Evolutionary conservation across 1,284 basidiomycete genomes (phyloP), one percentile per base, ranked within the genome.

Genomic region (Rhodotorula mucilaginosa): DNA sequence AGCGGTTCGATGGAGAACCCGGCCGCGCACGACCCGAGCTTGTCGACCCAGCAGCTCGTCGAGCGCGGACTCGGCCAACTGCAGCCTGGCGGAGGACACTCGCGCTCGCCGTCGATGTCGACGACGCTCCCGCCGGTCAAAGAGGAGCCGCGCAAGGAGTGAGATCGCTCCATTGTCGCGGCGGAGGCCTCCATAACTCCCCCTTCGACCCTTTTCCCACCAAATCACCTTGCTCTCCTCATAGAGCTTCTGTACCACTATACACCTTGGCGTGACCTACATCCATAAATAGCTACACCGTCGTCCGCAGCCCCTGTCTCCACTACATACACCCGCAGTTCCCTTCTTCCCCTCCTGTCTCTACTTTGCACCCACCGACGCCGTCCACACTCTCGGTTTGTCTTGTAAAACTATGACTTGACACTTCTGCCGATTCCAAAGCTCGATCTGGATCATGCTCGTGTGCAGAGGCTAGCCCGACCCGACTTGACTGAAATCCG

Each of bases 11-110:
- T 92, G 15, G 88, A 87, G 6, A 89, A 93, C 80, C 91, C 92
- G 16, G 88, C 90, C 16, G 84, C 86, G 49, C 83, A 84, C 65
- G 90, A 93, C 80, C 92, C 91, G 3, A 91, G 89, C 18, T 86
- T 84, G 74, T 91, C 90, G 10, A 72, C 75, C n/a, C 70, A 73
- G 49, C 74, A 76, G 44, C 70, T 79, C 13, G 77, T 72, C 65
- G 64, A 70, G 34, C 58, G 52, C 3, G 73, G 73, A 23, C 52
- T 54, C 18, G 70, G 64, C 6, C 67, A 65, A 57, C 58, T 66
- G 34, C 46, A 26, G 46, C 29, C 49, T 23, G 31, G 58, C 13
- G 56, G 44, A 29, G 60, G 46, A 12, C 67, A 68, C 67, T 68
- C 67, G 61, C 61, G 67, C n/a, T 68, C 67, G 67, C 58, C 54